A percentile compares a stretch with the other conserved stretches of the same genome.
Conservation (phyloP, 1,284 basidiomycete species). For the Papiliotrema nemorosa region DNA sequence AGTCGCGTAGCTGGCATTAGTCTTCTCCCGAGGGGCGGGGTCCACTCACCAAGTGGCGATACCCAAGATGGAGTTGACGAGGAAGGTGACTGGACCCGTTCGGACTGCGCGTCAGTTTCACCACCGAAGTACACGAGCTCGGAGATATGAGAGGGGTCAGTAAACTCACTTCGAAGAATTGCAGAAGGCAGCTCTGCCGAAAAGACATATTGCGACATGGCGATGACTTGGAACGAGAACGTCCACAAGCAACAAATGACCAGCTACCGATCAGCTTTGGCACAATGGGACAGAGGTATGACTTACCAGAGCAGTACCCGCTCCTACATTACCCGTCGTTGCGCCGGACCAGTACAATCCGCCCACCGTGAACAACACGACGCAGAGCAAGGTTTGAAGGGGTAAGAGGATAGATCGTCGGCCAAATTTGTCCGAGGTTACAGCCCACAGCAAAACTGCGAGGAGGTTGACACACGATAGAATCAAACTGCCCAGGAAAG, state of each 20-base stretch:
- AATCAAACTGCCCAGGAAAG: conserved; percentile 23
- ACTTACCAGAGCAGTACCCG: conserved; percentile 13
- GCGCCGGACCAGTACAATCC: conserved; percentile 16
- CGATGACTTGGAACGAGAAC: conserved; percentile 16
- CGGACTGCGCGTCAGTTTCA: conserved; percentile 15
- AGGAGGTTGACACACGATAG: conserved; percentile 16
- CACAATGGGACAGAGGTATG: neutral
- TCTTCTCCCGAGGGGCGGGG: no score
- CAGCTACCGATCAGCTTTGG: conserved; percentile 6
- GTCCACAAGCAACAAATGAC: conserved; percentile 24
- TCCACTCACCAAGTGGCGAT: conserved; percentile 21
- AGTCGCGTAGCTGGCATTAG: conserved; percentile 15
- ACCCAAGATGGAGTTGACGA: conserved; percentile 18
- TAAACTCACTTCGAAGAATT: conserved; percentile 16
- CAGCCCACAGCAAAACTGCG: conserved; percentile 11
- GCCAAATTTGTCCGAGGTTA: conserved; percentile 16
- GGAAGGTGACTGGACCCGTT: conserved; percentile 22
- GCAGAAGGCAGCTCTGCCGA: conserved; percentile 26
- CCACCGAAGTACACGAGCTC: neutral
- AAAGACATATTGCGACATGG: conserved; percentile 23
- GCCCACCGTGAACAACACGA: conserved; percentile 18
- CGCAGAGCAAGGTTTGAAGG: conserved; percentile 6
- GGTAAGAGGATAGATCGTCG: conserved; percentile 12
- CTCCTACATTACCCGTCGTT: conserved; percentile 12
- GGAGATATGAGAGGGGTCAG: neutral